Percentiles rank a stretch among this genome's conserved stretches.
Conservation (phyloP, 106 monocot genomes). For the Dendrobium nobile region DNA sequence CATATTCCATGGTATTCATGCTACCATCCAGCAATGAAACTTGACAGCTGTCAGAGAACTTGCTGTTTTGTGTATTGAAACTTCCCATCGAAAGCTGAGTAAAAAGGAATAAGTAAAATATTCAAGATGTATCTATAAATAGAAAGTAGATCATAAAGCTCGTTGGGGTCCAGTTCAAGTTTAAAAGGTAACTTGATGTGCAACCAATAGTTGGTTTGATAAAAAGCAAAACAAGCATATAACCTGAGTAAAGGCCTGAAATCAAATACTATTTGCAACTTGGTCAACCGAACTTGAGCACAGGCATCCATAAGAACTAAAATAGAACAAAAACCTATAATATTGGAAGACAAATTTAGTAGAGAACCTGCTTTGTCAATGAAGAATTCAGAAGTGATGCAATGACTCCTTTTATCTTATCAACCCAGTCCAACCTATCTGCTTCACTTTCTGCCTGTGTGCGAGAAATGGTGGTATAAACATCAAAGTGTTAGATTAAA, state of each 20-base stretch:
- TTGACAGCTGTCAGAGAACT: not conserved
- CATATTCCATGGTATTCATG: conserved; percentile 9
- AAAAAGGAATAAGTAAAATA: conserved; percentile 3
- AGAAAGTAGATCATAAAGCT: conserved; percentile 8
- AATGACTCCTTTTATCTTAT: conserved; percentile 93
- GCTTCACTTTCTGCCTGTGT: conserved; percentile 76
- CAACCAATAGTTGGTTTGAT: not conserved
- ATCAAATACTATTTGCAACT: not conserved
- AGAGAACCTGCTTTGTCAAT: conserved; percentile 52
- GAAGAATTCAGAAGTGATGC: conserved; percentile 78
- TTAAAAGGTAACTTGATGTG: not conserved
- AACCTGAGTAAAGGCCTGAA: not conserved
- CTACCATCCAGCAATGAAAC: not conserved
- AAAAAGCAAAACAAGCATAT: not conserved
- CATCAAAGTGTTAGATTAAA: not conserved
- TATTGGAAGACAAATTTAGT: not conserved
- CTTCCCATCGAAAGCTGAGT: conserved; percentile 1
- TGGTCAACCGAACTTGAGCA: not conserved
- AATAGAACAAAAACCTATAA: not conserved
- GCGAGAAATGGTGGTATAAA: not conserved
- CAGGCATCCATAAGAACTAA: not conserved
- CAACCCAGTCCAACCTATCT: conserved; percentile 84
- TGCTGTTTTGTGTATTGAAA: not conserved
- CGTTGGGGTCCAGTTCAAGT: not conserved
- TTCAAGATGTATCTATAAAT: not conserved